Conservation (phyloP, 345 rosid genomes). For the Jatropha curcas region DNA sequence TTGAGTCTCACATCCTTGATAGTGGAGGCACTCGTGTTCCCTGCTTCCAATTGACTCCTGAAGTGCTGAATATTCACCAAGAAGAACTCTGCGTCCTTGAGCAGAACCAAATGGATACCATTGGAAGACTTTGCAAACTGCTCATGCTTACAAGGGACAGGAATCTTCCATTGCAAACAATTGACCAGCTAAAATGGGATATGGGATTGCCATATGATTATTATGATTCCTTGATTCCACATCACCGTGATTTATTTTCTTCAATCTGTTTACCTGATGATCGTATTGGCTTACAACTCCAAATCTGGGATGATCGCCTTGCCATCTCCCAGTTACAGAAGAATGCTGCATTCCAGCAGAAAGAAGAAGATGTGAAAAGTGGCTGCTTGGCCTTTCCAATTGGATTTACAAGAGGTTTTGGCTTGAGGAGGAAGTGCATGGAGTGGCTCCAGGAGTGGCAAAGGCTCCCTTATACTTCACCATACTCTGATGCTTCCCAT, state of each 20-base stretch:
- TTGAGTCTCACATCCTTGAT: conserved; percentile 48
- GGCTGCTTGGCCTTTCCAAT: conserved; percentile 61
- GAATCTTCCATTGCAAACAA: conserved; percentile 63
- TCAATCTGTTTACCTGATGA: conserved; percentile 49
- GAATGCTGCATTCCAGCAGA: conserved; percentile 35
- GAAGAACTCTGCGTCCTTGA: conserved; percentile 34
- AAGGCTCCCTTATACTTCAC: conserved; percentile 74
- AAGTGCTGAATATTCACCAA: conserved; percentile 45
- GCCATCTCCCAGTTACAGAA: conserved; percentile 59
- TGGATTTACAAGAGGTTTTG: conserved; percentile 77
- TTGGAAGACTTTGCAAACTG: conserved; percentile 59
- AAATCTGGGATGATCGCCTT: conserved; percentile 54
- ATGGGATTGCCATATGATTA: conserved; percentile 73
- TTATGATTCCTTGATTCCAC: conserved; percentile 39
- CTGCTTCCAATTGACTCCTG: conserved; percentile 57
- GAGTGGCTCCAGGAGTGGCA: conserved; percentile 88
- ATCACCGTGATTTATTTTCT: conserved; percentile 48
- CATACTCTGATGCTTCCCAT: conserved; percentile 60
- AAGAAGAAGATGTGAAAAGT: conserved; percentile 20
- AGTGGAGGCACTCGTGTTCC: conserved; percentile 84
- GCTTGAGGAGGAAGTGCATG: conserved; percentile 73
- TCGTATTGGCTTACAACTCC: conserved; percentile 58
- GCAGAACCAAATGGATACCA: conserved; percentile 36
- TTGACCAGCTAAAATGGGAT: conserved; percentile 88
- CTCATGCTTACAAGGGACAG: conserved; percentile 71